Conservation (phyloP, 441 rosid genomes). For the Capsella rubella region DNA sequence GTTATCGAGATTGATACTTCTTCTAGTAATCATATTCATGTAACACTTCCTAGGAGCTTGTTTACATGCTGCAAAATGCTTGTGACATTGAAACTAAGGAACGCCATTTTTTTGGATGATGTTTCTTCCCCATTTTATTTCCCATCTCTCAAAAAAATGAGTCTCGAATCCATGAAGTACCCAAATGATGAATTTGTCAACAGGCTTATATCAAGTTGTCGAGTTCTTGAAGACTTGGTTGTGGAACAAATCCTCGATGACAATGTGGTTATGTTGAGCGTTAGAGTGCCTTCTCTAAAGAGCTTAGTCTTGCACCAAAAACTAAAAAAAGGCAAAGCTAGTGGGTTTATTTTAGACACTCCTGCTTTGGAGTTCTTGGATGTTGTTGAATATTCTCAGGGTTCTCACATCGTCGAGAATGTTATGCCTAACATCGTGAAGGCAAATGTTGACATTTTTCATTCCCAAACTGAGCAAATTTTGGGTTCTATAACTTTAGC, state of each 20-base stretch:
- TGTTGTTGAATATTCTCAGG: background rate
- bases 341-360: background rate
- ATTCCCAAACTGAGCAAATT: background rate
- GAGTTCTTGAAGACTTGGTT: slow-evolving; percentile 23
- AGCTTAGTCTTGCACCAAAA: background rate
- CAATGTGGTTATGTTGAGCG: background rate
- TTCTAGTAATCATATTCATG: background rate
- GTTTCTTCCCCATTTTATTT: background rate
- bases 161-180: slow-evolving; percentile 5
- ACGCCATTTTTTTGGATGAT: slow-evolving; percentile 1
- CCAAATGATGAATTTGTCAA: slow-evolving; percentile 18
- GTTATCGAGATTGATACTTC: background rate
- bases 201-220: slow-evolving; percentile 25
- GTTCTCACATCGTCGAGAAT: slow-evolving; percentile 12
- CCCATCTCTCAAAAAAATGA: slow-evolving; percentile 17
- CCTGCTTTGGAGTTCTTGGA: background rate
- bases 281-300: slow-evolving; percentile 10
- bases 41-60: slow-evolving; percentile 3
- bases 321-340: background rate
- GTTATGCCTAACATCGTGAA: background rate
- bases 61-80: slow-evolving; percentile 15
- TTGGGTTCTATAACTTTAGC: slow-evolving; percentile 2
- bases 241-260: background rate
- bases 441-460: background rate
- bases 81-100: background rate